phyloP scores from a whole-genome alignment of 345 rosid species.

The Gossypium australe region DNA sequence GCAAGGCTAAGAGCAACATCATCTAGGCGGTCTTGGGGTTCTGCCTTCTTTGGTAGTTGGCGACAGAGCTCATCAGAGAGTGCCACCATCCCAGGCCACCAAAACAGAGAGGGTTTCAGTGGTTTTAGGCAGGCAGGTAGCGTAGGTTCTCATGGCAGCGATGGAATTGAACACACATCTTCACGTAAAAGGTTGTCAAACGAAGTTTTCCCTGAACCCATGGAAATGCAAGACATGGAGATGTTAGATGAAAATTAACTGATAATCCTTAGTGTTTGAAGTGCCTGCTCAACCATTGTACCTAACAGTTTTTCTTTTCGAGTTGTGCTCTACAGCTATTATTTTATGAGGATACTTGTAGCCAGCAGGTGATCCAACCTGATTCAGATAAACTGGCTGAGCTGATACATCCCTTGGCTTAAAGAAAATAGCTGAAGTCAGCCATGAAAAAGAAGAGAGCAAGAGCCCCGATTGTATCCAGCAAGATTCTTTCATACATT shows the following conservation, averaged over 20 bases:
- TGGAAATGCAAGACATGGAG: conserved; percentile 33
- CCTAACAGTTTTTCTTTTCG: not conserved
- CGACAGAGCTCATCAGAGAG: conserved; percentile 60
- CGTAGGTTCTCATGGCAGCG: conserved; percentile 47
- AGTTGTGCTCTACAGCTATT: not conserved
- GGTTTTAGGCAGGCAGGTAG: conserved; percentile 43
- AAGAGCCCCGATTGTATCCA: not conserved
- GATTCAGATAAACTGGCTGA: not conserved
- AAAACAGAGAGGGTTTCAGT: conserved; percentile 28
- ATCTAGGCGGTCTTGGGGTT: conserved; percentile 70
- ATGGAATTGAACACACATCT: conserved; percentile 47
- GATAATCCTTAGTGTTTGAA: not conserved
- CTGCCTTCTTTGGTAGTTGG: conserved; percentile 80
- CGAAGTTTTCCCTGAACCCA: conserved; percentile 60
- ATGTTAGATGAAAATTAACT: conserved; percentile 23
- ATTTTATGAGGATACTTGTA: not conserved
- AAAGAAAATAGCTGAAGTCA: not conserved
- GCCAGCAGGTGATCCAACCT: not conserved
- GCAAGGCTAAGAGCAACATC: conserved; percentile 63
- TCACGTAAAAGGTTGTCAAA: conserved; percentile 45
- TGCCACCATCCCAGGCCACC: conserved; percentile 21
- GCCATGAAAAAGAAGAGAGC: not conserved
- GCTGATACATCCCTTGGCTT: not conserved
- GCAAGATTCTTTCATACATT: not conserved
- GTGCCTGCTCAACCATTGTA: not conserved